Evolutionary conservation across 2,329 filamentous ascomycete species (phyloP).

Genomic region (Escovopsis sp.): DNA sequence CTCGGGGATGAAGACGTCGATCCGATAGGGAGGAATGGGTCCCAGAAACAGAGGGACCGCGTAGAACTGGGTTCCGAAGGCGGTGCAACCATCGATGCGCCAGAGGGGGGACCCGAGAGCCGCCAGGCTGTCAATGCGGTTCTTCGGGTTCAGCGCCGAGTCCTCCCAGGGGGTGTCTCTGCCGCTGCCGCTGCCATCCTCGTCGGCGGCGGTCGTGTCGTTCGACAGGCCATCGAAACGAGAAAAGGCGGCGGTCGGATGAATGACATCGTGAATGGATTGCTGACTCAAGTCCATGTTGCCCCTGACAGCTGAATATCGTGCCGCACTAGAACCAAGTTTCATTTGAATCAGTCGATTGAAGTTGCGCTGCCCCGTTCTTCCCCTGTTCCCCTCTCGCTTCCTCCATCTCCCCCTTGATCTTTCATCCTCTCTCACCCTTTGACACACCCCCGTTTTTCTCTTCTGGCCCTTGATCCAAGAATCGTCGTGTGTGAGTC

Average conservation of each 20-base stretch:
- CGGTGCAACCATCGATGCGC: constrained; percentile 43
- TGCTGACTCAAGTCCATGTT: constrained; percentile 38
- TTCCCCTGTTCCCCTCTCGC: no score
- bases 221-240: constrained; percentile 2
- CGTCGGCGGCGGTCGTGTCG: background rate
- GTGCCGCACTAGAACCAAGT: background rate
- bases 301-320: constrained; percentile 1
- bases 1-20: constrained; percentile 43
- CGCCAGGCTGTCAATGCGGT: constrained; percentile 41
- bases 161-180: constrained; percentile 24
- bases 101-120: constrained; percentile 30
- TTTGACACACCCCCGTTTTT: no score
- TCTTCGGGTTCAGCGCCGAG: constrained; percentile 43
- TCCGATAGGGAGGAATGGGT: constrained; percentile 31
- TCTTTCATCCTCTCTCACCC: no score
- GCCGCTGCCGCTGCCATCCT: background rate
- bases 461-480: no score
- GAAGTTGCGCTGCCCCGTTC: background rate
- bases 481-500: no score
- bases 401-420: no score
- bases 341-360: constrained; percentile 1
- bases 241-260: constrained; percentile 40
- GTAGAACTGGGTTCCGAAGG: constrained; percentile 42
- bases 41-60: constrained; percentile 36
- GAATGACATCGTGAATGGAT: constrained; percentile 39